Base-by-base conservation (phyloP, 345 rosid genomes). In the Nasturtium officinale region DNA sequence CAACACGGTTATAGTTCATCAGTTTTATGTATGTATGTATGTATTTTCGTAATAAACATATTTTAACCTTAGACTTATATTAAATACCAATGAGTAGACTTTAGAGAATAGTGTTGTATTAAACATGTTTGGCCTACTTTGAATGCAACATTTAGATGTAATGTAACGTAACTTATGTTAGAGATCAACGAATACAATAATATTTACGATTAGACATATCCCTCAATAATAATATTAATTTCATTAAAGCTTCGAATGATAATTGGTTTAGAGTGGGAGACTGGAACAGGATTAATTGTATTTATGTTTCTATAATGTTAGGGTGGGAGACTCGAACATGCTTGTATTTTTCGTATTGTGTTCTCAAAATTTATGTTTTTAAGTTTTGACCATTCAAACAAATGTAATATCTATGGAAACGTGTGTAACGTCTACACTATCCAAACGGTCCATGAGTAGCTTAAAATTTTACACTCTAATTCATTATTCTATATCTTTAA, bases 1-100 rank as follows among this genome's bases (percentile, higher is more conserved):
- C 78, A 65, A 74, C 78, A 74, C 61, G 72, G 67, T 56, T 65
- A 65, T 11, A 8, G 51, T 65, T 25, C 60, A 65, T 43, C 32
- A 18, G 18, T 74, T 32, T 73, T 48, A 64, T 64, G 61, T 10
- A 57, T 33, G 40, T 56, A 45, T 40, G 37, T 73, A 21, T 45
- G n/a, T n/a, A n/a, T n/a, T 65, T 40, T 65, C 7, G 16, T 57
- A 16, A 9, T 10, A 65, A 56, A 46, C 57, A 65, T 65, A 63
- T 56, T 10, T 7, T 33, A 63, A 73, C 65, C 65, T 16, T 25
- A 55, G 9, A 43, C 23, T 51, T 71, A 26, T 40, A n/a, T n/a
- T 61, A 61, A 61, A 8, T 61, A 38, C 40, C 52, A 51, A 18
- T 28, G 76, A 51, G 68, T 71, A 37, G 61, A 71, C 53, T 48